A percentile compares a stretch with the other conserved stretches of the same genome.
Evolutionary conservation across 257 asterid species (phyloP).

Genomic region (Gynochthodes officinalis): DNA sequence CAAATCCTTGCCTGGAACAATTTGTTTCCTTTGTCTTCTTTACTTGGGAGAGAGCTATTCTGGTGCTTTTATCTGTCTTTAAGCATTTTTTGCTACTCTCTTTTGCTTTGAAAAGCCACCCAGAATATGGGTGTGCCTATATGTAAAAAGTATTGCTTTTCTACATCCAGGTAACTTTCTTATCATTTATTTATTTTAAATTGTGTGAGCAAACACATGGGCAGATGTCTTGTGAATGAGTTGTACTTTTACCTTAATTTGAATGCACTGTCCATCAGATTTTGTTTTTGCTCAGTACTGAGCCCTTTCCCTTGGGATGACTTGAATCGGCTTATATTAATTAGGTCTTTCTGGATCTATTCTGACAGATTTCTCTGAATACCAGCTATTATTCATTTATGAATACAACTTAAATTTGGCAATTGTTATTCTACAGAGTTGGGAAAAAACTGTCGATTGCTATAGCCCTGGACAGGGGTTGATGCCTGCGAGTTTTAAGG

Average conservation of each 20-base stretch:
- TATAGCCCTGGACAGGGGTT: conserved; percentile 79
- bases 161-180: background rate
- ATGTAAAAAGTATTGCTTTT: background rate
- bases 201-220: background rate
- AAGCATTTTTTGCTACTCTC: background rate
- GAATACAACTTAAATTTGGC: background rate
- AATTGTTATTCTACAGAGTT: conserved; percentile 44
- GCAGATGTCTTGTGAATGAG: background rate
- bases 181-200: background rate
- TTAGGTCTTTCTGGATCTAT: background rate
- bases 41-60: background rate
- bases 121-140: background rate
- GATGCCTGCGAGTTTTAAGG: conserved; percentile 86
- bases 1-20: background rate
- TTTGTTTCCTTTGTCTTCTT: background rate
- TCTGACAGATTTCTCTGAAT: background rate
- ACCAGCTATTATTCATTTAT: background rate
- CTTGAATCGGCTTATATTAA: background rate
- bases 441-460: conserved; percentile 85
- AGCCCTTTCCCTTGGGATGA: background rate
- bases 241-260: background rate
- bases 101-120: background rate
- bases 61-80: background rate
- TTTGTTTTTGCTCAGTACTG: background rate
- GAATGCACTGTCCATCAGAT: background rate